Conservation (phyloP, 2,329 filamentous ascomycete species). For the Ophiostoma sp. region DNA sequence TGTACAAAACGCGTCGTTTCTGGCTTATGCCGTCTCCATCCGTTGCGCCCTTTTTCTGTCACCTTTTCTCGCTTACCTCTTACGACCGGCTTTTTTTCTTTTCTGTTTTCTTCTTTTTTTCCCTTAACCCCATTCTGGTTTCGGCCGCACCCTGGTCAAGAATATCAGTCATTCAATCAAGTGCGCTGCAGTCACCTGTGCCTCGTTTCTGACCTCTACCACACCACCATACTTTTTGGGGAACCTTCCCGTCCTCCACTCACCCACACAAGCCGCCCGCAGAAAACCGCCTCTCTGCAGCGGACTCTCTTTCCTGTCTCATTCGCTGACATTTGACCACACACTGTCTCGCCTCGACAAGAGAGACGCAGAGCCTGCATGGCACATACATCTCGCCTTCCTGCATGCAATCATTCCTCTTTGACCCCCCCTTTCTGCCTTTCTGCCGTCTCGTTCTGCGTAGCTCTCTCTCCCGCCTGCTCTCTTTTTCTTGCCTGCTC, state of each 20-base stretch:
- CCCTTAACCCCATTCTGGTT: not conserved
- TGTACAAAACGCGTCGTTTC: not conserved
- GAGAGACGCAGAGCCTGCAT: not conserved
- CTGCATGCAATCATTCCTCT: not conserved
- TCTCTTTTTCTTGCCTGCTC: not conserved
- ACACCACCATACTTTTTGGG: not conserved
- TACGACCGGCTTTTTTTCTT: not conserved
- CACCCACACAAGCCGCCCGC: not conserved
- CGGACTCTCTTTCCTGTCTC: not conserved
- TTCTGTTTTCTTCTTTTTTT: not conserved
- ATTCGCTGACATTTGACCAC: not conserved
- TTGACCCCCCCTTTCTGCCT: not conserved
- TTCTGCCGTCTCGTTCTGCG: not conserved
- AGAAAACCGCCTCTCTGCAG: not conserved
- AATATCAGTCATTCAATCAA: not conserved
- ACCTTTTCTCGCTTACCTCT: not conserved
- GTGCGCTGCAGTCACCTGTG: not conserved
- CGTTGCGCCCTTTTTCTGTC: not conserved
- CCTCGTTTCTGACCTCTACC: not conserved
- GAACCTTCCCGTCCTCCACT: not conserved
- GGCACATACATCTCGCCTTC: constrained; percentile 3
- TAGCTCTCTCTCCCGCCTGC: not conserved
- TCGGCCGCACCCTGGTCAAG: not conserved
- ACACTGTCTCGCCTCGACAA: not conserved
- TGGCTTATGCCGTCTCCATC: constrained; percentile 11